Evolutionary conservation across 2,329 filamentous ascomycete species (phyloP).

Genomic region (Aspergillus vadensis): DNA sequence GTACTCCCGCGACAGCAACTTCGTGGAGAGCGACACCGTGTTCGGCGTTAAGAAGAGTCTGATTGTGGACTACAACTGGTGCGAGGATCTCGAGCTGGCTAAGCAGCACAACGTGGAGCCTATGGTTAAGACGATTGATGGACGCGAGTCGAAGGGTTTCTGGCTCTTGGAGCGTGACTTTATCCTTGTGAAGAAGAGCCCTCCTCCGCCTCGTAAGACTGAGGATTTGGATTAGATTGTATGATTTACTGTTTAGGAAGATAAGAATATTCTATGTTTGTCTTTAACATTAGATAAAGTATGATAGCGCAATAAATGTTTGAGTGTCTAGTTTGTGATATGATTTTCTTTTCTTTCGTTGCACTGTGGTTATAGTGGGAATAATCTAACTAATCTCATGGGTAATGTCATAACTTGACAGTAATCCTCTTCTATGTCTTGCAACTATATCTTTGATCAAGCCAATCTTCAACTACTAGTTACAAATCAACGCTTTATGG

Average conservation of each 20-base stretch:
- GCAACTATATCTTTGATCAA: no score
- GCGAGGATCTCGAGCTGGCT: slow-evolving; percentile 25
- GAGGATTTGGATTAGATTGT: slow-evolving; percentile 1
- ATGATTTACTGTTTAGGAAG: background rate
- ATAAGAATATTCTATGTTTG: background rate
- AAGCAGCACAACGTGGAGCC: slow-evolving; percentile 23
- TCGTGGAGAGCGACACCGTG: slow-evolving; percentile 32
- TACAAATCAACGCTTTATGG: no score
- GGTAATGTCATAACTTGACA: no score
- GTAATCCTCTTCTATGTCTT: no score
- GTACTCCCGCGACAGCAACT: slow-evolving; percentile 32
- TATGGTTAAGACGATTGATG: background rate
- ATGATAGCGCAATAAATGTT: background rate
- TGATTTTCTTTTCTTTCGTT: background rate
- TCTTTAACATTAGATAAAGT: background rate
- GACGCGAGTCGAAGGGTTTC: slow-evolving; percentile 4
- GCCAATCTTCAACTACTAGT: no score
- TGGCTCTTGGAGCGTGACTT: slow-evolving; percentile 8
- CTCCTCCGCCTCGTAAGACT: slow-evolving; percentile 2
- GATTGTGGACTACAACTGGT: slow-evolving; percentile 29
- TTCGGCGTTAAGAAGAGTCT: slow-evolving; percentile 36
- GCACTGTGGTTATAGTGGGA: no score
- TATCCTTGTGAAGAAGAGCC: slow-evolving; percentile 7
- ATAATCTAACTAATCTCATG: no score
- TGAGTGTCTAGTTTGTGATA: no score